Conservation (phyloP, 2,329 filamentous ascomycete genomes). For the Pyricularia grisea region DNA sequence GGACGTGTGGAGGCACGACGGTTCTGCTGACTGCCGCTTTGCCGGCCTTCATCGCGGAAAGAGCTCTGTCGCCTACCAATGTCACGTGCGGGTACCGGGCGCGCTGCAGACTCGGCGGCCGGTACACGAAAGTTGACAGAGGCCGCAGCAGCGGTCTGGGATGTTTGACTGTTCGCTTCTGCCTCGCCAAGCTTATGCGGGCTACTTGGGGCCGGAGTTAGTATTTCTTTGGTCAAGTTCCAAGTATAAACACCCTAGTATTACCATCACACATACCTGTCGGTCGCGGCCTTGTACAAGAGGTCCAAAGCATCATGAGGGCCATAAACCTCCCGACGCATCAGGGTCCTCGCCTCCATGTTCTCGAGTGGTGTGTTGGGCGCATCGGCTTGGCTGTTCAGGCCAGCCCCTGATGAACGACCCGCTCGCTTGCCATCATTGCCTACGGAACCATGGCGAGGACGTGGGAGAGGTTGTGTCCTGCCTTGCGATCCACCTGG, state of each 20-base stretch:
- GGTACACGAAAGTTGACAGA: background rate
- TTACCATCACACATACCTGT: conserved; percentile 27
- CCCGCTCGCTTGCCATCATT: background rate
- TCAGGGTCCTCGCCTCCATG: conserved; percentile 53
- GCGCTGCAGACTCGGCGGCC: background rate
- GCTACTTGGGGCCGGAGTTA: background rate
- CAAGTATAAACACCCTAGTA: background rate
- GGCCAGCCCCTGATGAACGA: background rate
- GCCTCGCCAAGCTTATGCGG: conserved; percentile 4
- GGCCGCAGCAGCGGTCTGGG: background rate
- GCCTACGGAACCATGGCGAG: conserved; percentile 26
- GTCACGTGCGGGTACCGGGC: background rate
- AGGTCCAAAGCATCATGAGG: conserved; percentile 89
- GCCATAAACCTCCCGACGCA: conserved; percentile 70
- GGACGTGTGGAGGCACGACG: background rate
- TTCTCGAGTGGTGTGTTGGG: conserved; percentile 55
- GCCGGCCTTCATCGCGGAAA: background rate
- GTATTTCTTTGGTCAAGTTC: background rate
- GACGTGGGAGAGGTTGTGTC: conserved; percentile 56
- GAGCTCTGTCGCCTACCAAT: background rate
- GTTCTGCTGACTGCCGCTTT: background rate
- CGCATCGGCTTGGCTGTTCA: conserved; percentile 34
- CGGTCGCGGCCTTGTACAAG: conserved; percentile 75
- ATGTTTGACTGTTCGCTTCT: background rate
- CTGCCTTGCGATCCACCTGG: conserved; percentile 58